These are phyloP conservation scores for Aspergillus carlsbadensis DNA, from an alignment of 495 filamentous ascomycete species.

Conservation along the genomic window DNA sequence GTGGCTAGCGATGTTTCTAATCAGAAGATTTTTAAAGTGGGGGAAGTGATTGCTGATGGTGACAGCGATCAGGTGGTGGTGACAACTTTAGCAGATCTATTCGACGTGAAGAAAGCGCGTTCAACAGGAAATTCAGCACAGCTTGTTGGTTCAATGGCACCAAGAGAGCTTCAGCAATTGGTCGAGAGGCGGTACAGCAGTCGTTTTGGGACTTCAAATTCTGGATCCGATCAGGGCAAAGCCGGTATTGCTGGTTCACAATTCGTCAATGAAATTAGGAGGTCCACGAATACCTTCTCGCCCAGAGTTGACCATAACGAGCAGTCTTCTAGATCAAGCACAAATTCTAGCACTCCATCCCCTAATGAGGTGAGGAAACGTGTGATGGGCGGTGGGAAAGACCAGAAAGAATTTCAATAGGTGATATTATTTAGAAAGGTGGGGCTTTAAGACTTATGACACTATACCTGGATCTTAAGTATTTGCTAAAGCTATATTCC, in stretches of 20 bases:
- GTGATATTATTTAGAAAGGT: too few relatives aligned
- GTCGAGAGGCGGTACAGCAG: constrained; percentile 30
- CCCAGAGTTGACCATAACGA: not conserved
- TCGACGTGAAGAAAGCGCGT: constrained; percentile 29
- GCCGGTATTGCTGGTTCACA: not conserved
- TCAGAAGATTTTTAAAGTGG: constrained; percentile 31
- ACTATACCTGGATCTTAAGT: too few relatives aligned
- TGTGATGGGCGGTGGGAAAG: too few relatives aligned
- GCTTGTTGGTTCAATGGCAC: constrained; percentile 31
- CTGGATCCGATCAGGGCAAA: not conserved
- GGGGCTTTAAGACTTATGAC: too few relatives aligned
- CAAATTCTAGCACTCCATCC: not conserved
- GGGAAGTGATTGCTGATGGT: constrained; percentile 32
- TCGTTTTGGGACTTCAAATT: constrained; percentile 21
- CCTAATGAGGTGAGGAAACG: constrained; percentile 15
- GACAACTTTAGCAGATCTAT: constrained; percentile 35
- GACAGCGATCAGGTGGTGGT: constrained; percentile 36
- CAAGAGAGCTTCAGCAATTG: constrained; percentile 24
- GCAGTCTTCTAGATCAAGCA: not conserved
- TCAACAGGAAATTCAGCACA: constrained; percentile 27
- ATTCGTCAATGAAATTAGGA: not conserved
- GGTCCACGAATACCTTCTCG: not conserved
- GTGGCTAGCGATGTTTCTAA: constrained; percentile 27
- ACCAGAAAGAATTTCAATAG: too few relatives aligned
- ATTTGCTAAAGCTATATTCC: too few relatives aligned